Evolutionary conservation across 2,329 filamentous ascomycete species (phyloP).

Genomic region (Diaporthe aspalathi): DNA sequence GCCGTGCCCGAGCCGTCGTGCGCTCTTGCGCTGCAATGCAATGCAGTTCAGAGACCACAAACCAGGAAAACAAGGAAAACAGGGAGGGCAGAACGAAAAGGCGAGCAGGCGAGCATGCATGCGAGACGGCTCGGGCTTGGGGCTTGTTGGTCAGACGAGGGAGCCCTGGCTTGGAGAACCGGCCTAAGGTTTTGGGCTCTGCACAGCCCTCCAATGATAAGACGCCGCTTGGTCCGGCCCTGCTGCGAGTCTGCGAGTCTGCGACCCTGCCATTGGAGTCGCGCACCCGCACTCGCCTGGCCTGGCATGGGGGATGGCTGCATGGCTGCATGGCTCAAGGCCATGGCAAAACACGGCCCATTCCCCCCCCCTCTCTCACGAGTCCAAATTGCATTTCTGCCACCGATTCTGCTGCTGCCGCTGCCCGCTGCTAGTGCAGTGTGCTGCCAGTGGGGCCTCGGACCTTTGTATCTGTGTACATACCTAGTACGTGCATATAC

Average conservation of each 20-base stretch:
- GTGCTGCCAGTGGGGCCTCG: too few relatives aligned
- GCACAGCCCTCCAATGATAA: conserved; percentile 22
- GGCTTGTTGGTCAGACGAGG: conserved; percentile 12
- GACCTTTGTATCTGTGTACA: too few relatives aligned
- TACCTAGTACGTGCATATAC: too few relatives aligned
- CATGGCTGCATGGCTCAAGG: too few relatives aligned
- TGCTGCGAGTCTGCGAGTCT: too few relatives aligned
- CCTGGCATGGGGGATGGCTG: too few relatives aligned
- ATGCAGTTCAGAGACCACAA: background rate
- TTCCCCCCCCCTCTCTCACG: background rate
- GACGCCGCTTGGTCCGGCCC: conserved; percentile 20
- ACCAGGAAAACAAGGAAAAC: background rate
- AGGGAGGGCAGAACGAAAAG: too few relatives aligned
- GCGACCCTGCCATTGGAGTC: background rate
- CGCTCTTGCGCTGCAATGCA: conserved; percentile 23
- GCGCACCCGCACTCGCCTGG: background rate
- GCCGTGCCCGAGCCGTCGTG: conserved; percentile 12
- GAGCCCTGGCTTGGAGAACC: background rate
- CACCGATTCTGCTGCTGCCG: background rate
- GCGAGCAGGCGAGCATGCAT: too few relatives aligned
- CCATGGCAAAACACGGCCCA: conserved; percentile 14
- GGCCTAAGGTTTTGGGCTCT: conserved; percentile 30
- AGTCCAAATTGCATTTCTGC: conserved; percentile 26
- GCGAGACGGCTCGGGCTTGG: too few relatives aligned
- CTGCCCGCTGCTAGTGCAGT: conserved; percentile 4